Base-by-base conservation (phyloP, 75 land plant genomes). In the Sequoiadendron giganteum region DNA sequence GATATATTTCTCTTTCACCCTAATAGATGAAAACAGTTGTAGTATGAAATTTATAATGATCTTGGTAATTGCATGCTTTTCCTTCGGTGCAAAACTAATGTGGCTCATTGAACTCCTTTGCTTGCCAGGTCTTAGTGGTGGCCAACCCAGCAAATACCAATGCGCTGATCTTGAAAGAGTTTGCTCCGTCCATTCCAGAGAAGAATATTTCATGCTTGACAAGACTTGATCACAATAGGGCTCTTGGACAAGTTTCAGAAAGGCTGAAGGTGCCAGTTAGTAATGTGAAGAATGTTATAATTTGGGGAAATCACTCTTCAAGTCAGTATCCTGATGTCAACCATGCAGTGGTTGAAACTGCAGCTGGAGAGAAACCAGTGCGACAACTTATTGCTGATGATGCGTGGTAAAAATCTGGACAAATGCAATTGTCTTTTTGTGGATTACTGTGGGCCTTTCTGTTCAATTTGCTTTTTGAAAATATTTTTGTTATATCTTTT, bases 61-160 rank as follows among this genome's bases (percentile, higher is more conserved):
- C 21, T 39, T 38, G 42, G 38, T 38, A 14, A 13, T 40, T 79
- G 45, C 40, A 13, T 19, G 45, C 21, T 79, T 79, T 79, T 1
- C 82, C 40, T 38, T 52, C 14, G 55, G 55, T 52, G 15, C 55
- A 52, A 52, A 79, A 42, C 19, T 79, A 79, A 79, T 40, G 36
- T 13, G 28, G 85, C 15, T 5, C 4, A 84, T 49, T 49, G 58
- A 48, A 49, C 48, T 84, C 15, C 56, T 70, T 54, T 7, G 54
- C 30, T 83, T 52, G 48, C 32, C 93, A 97, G 99, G 99, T 97
- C 48, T 73, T 97, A 70, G 99, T 97, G 87, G 96, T 96, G 73
- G 97, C 99, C 36, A 96, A 97, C 88, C 99, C 97, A 47, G 99
- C 99, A 58, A 96, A 97, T 91, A 97, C 99, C 48, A 97, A 97